Evolutionary conservation across 768 basidiomycete genomes (phyloP).

Genomic region (Collybia mongolica): DNA sequence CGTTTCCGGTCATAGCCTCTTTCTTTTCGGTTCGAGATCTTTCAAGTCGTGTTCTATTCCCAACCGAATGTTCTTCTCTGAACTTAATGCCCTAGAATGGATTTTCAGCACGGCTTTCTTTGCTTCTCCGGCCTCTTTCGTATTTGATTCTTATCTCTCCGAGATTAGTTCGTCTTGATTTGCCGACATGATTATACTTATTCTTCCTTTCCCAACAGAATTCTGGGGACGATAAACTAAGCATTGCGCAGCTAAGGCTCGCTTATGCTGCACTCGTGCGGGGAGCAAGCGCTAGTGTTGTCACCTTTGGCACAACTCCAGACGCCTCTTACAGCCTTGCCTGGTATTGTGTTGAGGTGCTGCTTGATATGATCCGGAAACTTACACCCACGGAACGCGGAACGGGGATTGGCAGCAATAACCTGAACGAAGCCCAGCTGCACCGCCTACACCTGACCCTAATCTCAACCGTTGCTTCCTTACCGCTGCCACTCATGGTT

Average conservation of each 20-base stretch:
- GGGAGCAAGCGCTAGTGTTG: conserved; percentile 48
- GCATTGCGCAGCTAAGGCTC: conserved; percentile 62
- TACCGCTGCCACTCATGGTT: conserved; percentile 57
- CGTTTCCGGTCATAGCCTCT: too few relatives aligned
- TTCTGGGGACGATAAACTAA: conserved; percentile 59
- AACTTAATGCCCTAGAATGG: background rate
- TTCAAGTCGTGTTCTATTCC: background rate
- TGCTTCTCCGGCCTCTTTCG: background rate
- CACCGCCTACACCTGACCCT: conserved; percentile 67
- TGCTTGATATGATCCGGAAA: conserved; percentile 46
- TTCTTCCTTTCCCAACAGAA: conserved; percentile 41
- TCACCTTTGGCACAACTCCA: conserved; percentile 12
- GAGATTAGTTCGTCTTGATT: conserved; percentile 3
- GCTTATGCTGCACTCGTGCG: conserved; percentile 74
- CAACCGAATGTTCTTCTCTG: background rate
- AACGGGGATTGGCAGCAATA: conserved; percentile 13
- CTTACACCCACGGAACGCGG: conserved; percentile 23
- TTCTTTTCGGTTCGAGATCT: too few relatives aligned
- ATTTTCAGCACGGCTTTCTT: background rate
- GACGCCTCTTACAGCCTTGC: conserved; percentile 46
- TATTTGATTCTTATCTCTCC: background rate
- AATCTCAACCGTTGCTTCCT: conserved; percentile 62
- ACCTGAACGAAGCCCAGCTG: conserved; percentile 21
- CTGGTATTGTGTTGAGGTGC: conserved; percentile 64
- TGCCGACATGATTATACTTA: conserved; percentile 9